Conservation (phyloP, 768 basidiomycete genomes). For the Suillus discolor region DNA sequence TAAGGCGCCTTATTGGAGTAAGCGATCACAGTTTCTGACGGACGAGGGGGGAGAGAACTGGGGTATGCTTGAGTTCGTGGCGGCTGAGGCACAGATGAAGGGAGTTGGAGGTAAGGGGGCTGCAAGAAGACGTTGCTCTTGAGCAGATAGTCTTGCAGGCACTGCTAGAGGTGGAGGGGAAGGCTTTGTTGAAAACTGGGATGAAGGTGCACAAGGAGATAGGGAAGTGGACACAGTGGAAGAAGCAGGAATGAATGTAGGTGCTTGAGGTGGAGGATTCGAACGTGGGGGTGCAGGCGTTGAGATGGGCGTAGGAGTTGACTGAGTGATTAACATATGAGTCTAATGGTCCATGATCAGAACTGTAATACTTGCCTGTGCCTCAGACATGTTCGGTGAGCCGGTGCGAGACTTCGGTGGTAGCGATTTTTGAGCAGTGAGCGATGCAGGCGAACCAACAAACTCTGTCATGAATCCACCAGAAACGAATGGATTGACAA, state of each 20-base stretch:
- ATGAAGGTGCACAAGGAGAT: neutral
- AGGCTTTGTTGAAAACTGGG: constrained; percentile 9
- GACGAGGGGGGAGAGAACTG: constrained; percentile 19
- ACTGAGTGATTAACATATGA: constrained; percentile 3
- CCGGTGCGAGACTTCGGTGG: constrained; percentile 15
- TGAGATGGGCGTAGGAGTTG: neutral
- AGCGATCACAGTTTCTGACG: constrained; percentile 17
- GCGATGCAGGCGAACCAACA: constrained; percentile 30
- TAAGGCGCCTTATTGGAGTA: constrained; percentile 17
- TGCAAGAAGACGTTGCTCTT: constrained; percentile 15
- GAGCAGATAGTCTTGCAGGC: constrained; percentile 14
- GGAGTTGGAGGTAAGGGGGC: constrained; percentile 13
- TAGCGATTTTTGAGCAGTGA: constrained; percentile 18
- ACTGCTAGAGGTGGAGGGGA: constrained; percentile 14
- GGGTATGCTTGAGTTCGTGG: constrained; percentile 11
- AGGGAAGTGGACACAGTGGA: neutral
- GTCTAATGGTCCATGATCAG: neutral
- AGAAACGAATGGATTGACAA: constrained; percentile 51
- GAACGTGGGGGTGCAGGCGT: neutral
- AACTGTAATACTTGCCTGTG: constrained; percentile 6
- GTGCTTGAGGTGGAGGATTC: constrained; percentile 18
- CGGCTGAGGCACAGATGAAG: constrained; percentile 16
- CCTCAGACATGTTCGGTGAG: constrained; percentile 6
- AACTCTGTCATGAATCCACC: constrained; percentile 53
- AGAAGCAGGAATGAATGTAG: constrained; percentile 18